These are phyloP conservation scores for Phlebiopsis gigantea DNA, from an alignment of 768 basidiomycete species.

Conservation along the genomic window DNA sequence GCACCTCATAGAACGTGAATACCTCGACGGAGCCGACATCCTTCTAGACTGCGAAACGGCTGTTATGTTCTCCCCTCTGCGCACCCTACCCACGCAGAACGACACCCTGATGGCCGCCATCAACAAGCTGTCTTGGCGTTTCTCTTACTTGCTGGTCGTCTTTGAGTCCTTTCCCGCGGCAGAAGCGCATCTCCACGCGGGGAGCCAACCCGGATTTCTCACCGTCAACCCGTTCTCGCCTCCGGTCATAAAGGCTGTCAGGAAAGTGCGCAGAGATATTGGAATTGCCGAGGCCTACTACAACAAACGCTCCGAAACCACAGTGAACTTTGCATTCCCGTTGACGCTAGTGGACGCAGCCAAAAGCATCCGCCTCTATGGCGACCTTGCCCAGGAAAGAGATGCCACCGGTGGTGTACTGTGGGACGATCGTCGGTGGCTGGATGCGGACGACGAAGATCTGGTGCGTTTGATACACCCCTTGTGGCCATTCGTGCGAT, in stretches of 20 bases:
- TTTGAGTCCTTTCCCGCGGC: slow-evolving; percentile 33
- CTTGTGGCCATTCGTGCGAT: too few species aligned
- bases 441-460: slow-evolving; percentile 51
- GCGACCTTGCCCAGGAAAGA: slow-evolving; percentile 44
- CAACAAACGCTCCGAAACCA: slow-evolving; percentile 39
- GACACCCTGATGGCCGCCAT: slow-evolving; percentile 41
- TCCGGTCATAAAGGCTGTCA: slow-evolving; percentile 64
- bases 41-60: slow-evolving; percentile 61
- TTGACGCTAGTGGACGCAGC: slow-evolving; percentile 55
- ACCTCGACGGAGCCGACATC: slow-evolving; percentile 56
- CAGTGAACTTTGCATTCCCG: slow-evolving; percentile 58
- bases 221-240: slow-evolving; percentile 49
- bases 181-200: background rate
- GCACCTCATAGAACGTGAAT: slow-evolving; percentile 59
- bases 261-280: slow-evolving; percentile 59
- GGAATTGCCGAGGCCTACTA: slow-evolving; percentile 56
- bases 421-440: slow-evolving; percentile 63
- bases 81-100: slow-evolving; percentile 44
- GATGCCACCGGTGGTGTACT: slow-evolving; percentile 38
- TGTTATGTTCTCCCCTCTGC: slow-evolving; percentile 43
- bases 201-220: slow-evolving; percentile 10
- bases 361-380: slow-evolving; percentile 46
- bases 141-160: slow-evolving; percentile 46
- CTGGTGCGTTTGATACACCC: slow-evolving; percentile 4
- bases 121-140: slow-evolving; percentile 59